These are phyloP conservation scores for Saccharomyces pastorianus DNA, from an alignment of 1,139 yeast species.

Conservation along the genomic window DNA sequence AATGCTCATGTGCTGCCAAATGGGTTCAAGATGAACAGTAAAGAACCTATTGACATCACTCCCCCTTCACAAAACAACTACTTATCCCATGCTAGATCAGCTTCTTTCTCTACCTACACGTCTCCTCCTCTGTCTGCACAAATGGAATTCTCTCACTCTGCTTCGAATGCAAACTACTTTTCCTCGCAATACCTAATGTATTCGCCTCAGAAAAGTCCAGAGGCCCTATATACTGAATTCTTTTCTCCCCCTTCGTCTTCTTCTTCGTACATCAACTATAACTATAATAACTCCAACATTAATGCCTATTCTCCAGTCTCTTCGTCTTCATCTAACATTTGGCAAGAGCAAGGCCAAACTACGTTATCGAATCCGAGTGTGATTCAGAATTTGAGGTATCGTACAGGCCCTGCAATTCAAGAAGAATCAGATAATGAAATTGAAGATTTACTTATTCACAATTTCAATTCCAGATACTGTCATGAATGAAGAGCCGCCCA, in stretches of 20 bases:
- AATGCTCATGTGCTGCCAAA: constrained; percentile 85
- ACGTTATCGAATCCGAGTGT: neutral
- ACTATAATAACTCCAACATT: neutral
- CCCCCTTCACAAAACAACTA: constrained; percentile 24
- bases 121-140: neutral
- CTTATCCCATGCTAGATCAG: neutral
- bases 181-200: neutral
- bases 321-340: neutral
- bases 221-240: neutral
- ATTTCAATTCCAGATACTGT: neutral
- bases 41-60: constrained; percentile 18
- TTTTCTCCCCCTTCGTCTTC: constrained; percentile 1
- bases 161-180: neutral
- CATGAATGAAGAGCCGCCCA: neutral
- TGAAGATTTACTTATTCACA: neutral
- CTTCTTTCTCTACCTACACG: neutral
- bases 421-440: neutral
- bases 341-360: neutral
- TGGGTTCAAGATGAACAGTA: constrained; percentile 58
- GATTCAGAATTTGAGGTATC: neutral
- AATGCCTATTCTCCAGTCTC: neutral
- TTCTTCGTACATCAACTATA: neutral
- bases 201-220: neutral
- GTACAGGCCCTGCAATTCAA: neutral
- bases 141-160: neutral